A percentile compares a stretch with the other conserved stretches of the same genome.
These are phyloP conservation scores for Triticum dicoccoides DNA, from an alignment of 176 grass and related monocot genomes.

Conservation along the genomic window DNA sequence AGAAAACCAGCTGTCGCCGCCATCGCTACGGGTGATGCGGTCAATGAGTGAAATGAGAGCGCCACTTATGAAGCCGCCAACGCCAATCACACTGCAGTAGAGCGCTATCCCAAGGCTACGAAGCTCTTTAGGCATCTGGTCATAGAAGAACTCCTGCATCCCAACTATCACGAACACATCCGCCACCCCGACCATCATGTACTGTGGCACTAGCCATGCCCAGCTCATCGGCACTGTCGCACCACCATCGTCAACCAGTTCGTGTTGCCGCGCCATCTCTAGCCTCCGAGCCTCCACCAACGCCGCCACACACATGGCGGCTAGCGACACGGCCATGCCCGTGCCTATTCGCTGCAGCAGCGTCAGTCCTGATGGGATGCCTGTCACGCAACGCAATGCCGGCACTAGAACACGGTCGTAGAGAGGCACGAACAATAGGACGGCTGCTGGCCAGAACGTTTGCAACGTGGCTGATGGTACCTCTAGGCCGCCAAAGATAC, in stretches of 20 bases:
- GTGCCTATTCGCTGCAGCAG: conserved; percentile 25
- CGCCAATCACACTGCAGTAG: neutral
- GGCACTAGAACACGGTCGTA: conserved; percentile 39
- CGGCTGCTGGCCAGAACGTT: conserved; percentile 7
- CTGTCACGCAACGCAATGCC: neutral
- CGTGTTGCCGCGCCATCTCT: neutral
- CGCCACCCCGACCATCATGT: neutral
- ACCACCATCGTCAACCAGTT: conserved; percentile 6
- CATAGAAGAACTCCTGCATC: neutral
- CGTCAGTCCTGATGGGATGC: conserved; percentile 19
- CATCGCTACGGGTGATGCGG: neutral
- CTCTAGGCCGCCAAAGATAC: neutral
- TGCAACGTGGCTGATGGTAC: neutral
- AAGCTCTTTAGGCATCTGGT: neutral
- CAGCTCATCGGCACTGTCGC: conserved; percentile 33
- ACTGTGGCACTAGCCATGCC: conserved; percentile 27
- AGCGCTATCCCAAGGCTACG: neutral
- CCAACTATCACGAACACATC: neutral
- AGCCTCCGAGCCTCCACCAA: conserved; percentile 29
- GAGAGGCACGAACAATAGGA: conserved; percentile 35
- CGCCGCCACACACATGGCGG: neutral
- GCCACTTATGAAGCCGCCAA: neutral
- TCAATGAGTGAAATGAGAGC: neutral
- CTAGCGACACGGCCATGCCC: conserved; percentile 27
- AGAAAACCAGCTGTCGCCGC: conserved; percentile 37